Conservation (phyloP, 2,329 filamentous ascomycete genomes). For the Cladosporium oxysporum region DNA sequence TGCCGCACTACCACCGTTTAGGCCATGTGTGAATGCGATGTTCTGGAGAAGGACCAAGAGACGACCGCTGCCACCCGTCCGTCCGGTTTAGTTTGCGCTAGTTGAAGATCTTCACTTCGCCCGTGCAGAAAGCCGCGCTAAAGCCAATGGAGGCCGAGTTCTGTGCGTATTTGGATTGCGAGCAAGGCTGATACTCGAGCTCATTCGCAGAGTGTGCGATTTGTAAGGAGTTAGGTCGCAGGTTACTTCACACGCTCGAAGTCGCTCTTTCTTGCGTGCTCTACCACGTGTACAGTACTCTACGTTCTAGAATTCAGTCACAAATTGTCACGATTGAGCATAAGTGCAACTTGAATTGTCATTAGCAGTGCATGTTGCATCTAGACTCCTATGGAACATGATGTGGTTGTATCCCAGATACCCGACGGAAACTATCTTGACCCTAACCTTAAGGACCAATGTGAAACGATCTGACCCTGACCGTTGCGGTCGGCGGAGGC, state of each 20-base stretch:
- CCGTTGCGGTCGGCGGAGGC: too few relatives aligned
- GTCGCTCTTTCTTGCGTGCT: neutral
- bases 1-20: neutral
- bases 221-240: neutral
- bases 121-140: neutral
- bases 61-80: neutral
- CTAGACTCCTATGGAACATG: neutral
- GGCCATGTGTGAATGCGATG: neutral
- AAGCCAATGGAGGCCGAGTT: neutral
- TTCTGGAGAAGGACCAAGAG: neutral
- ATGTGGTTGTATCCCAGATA: neutral
- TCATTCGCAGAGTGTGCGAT: neutral
- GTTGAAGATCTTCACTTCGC: conserved; percentile 5
- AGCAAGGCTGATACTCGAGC: neutral
- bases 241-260: neutral
- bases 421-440: neutral
- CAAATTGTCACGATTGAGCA: neutral
- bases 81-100: neutral
- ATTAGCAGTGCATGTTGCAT: neutral
- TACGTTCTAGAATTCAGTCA: too few relatives aligned
- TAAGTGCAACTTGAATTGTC: neutral
- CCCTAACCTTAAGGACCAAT: neutral
- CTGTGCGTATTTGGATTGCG: neutral
- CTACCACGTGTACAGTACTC: neutral
- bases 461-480: neutral